Evolutionary conservation across 257 asterid genomes (phyloP).

Genomic region (Capsicum baccatum): DNA sequence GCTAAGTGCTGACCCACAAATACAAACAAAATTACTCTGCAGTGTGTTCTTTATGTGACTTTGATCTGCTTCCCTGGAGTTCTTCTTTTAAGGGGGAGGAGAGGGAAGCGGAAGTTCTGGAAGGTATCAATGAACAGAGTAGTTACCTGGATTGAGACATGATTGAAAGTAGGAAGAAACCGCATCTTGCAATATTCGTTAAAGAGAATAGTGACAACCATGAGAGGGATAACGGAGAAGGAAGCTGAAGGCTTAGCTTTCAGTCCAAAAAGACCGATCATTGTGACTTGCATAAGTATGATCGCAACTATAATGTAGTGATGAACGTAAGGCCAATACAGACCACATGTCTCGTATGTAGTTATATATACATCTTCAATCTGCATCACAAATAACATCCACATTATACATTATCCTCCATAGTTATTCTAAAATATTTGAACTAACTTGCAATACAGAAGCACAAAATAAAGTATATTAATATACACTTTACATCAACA

Average conservation of each 20-base stretch:
- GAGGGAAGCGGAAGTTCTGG: background rate
- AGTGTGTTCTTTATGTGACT: background rate
- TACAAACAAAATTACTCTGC: background rate
- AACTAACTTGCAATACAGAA: background rate
- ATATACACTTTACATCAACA: background rate
- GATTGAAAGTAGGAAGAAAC: conserved; percentile 74
- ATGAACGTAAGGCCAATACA: conserved; percentile 91
- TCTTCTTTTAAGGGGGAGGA: background rate
- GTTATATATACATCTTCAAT: conserved; percentile 84
- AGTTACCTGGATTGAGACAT: conserved; percentile 75
- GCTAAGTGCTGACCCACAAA: conserved; percentile 12
- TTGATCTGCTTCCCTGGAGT: background rate
- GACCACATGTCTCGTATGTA: conserved; percentile 86
- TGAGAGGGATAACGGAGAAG: conserved; percentile 69
- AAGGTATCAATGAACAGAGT: background rate
- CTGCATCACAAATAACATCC: conserved; percentile 46
- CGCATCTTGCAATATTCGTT: conserved; percentile 90
- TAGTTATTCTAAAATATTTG: conserved; percentile 9
- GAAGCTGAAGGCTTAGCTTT: conserved; percentile 94
- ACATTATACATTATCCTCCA: background rate
- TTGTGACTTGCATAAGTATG: conserved; percentile 79
- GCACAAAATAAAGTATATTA: background rate
- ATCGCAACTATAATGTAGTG: conserved; percentile 75
- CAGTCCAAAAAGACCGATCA: conserved; percentile 92
- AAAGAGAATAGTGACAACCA: conserved; percentile 70